Evolutionary conservation across 2,329 filamentous ascomycete species (phyloP).

Genomic region (Cadophora sp.): DNA sequence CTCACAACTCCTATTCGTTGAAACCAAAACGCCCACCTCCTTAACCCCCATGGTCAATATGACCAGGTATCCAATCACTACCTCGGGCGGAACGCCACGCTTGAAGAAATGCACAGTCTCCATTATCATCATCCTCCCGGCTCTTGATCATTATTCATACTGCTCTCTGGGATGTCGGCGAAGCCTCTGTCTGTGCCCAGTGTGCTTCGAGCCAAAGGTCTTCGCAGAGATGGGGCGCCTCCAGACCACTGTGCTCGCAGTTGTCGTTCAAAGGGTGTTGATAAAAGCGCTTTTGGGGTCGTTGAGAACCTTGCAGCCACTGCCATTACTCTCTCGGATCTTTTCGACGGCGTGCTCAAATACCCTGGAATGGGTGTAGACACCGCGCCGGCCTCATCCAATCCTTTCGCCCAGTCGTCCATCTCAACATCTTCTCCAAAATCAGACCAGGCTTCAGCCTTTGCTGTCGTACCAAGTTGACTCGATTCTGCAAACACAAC

Average conservation of each 20-base stretch:
- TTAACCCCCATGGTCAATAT: slow-evolving; percentile 23
- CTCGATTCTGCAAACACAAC: slow-evolving; percentile 16
- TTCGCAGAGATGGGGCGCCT: slow-evolving; percentile 32
- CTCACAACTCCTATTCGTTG: slow-evolving; percentile 31
- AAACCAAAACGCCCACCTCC: slow-evolving; percentile 28
- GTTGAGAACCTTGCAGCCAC: slow-evolving; percentile 50
- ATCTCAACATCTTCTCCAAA: slow-evolving; percentile 40
- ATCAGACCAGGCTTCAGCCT: slow-evolving; percentile 43
- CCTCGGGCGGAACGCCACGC: slow-evolving; percentile 31
- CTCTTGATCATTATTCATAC: slow-evolving; percentile 36
- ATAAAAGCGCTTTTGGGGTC: slow-evolving; percentile 52
- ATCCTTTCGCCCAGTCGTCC: slow-evolving; percentile 35
- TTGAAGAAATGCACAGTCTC: slow-evolving; percentile 19
- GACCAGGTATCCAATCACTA: slow-evolving; percentile 35
- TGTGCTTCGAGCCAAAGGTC: slow-evolving; percentile 32
- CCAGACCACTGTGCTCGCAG: slow-evolving; percentile 44
- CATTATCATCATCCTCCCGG: slow-evolving; percentile 23
- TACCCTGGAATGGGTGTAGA: slow-evolving; percentile 40
- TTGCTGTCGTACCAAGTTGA: slow-evolving; percentile 32
- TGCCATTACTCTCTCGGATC: slow-evolving; percentile 50
- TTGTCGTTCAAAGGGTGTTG: slow-evolving; percentile 52
- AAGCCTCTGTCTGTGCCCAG: slow-evolving; percentile 38
- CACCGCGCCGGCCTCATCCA: slow-evolving; percentile 30
- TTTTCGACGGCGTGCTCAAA: slow-evolving; percentile 54
- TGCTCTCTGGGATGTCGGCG: slow-evolving; percentile 38